A percentile compares a stretch with the other conserved stretches of the same genome.
These are phyloP conservation scores for Penicillium malachiteum DNA, from an alignment of 495 filamentous ascomycete species.

Conservation along the genomic window DNA sequence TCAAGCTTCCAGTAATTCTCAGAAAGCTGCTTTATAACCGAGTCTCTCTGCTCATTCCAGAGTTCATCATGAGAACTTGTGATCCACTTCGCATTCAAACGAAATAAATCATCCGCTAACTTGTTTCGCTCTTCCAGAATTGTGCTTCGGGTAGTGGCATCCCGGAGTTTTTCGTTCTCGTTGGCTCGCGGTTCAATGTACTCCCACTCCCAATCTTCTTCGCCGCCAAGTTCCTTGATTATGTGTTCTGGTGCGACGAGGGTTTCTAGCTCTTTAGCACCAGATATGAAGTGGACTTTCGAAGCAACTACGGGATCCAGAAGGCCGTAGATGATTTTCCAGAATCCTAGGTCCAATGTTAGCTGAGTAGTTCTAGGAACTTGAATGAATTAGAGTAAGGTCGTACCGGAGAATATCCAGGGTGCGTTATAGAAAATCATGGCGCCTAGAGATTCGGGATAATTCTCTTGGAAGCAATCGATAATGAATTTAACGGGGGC, in stretches of 20 bases:
- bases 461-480: constrained; percentile 94
- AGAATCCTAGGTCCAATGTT: constrained; percentile 53
- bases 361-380: not conserved
- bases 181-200: constrained; percentile 71
- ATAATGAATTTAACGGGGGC: constrained; percentile 94
- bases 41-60: constrained; percentile 53
- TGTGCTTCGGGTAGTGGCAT: constrained; percentile 55
- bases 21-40: constrained; percentile 59
- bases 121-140: constrained; percentile 54
- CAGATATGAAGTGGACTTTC: constrained; percentile 92
- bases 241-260: constrained; percentile 69
- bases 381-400: not conserved
- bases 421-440: constrained; percentile 92
- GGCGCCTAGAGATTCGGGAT: constrained; percentile 82
- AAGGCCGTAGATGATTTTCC: constrained; percentile 87
- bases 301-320: constrained; percentile 92
- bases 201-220: constrained; percentile 75
- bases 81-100: constrained; percentile 65
- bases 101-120: constrained; percentile 67
- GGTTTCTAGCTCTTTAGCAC: constrained; percentile 66
- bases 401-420: constrained; percentile 82
- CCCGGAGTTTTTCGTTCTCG: constrained; percentile 70
- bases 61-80: constrained; percentile 23
- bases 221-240: constrained; percentile 75
- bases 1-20: constrained; percentile 82